Base-by-base conservation (phyloP, 1,284 basidiomycete genomes). In the Phylloporus sp. region DNA sequence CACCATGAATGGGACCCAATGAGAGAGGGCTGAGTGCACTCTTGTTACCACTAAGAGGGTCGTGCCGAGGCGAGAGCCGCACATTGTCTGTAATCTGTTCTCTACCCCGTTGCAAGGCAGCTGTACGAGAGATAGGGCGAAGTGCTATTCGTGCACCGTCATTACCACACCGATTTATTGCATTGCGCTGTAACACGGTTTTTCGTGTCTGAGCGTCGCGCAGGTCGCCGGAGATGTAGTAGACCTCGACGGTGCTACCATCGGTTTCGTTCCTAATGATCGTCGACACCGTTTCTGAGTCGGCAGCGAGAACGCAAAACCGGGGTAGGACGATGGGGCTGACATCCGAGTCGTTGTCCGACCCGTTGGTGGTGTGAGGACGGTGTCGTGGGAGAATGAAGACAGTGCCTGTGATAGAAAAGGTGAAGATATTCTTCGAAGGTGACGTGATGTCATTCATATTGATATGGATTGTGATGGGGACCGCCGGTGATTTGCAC, bases 361-460 rank as follows among this genome's bases (percentile, higher is more conserved):
- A 42, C 61, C 29, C 63, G n/a, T 54, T 56, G 63, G 71, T 67
- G 71, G 69, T 60, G 67, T 64, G 56, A 69, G 73, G 46, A 56
- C 34, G 72, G 44, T 75, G 67, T 51, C 82, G 82, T 28, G 89
- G 81, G 6, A 80, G 81, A 37, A 93, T 76, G 8, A 92, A 75
- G 46, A 93, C 80, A 5, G 82, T 87, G 6, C 91, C 91, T 6
- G 82, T 80, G 46, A 93, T 84, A 18, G 78, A 83, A 72, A 93
- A 90, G 5, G 82, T 83, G 70, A 93, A 87, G 10, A 80, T 73
- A 63, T 86, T 87, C 73, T 86, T 88, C 34, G 83, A 77, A 5
- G 89, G 85, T 3, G 86, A 83, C n/a, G 86, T 77, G 20, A 93
- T 78, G 50, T 92, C 89, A 69, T 91, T 91, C 81, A 93, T 90